Evolutionary conservation across 1,284 basidiomycete genomes (phyloP), one percentile per base, ranked within the genome.

Genomic region (Pseudozyma flocculosa): DNA sequence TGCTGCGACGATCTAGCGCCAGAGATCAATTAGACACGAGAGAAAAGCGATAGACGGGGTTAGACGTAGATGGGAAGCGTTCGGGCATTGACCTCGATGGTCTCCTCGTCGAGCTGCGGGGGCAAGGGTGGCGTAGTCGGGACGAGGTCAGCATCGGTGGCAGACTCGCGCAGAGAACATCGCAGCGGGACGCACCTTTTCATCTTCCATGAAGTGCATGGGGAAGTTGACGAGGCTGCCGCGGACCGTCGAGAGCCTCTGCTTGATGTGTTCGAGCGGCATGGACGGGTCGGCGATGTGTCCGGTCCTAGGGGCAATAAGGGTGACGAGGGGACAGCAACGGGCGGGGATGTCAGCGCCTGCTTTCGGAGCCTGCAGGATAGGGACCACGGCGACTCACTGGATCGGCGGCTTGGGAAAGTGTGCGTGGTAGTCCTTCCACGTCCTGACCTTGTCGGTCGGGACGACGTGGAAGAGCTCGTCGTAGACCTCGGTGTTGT

Each of bases 401-500:
- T 89, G 86, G 56, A 86, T 38, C 11, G 45, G 43, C 21, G 42
- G 84, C 70, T 89, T 87, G 4, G 88, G 85, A 9, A 86, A 82
- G 71, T 88, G 89, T 50, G 79, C 81, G 52, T 48, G 22, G 39
- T 58, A 53, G 32, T 53, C 41, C 42, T 54, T 81, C 70, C 69
- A 78, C 8, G 23, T 55, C 65, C 85, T 82, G 48, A 93, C 87
- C 24, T 87, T 80, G 77, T 93, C 88, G 21, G 85, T 87, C 0
- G 92, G 92, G 8, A 92, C 85, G 45, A 87, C 85, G 38, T 85
- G 83, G 83, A 92, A 92, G 2, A 93, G 78, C 75, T 92, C 88
- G 3, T 86, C 85, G 71, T 88, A 92, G 52, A 89, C 82, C 70
- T 87, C 86, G 45, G 90, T 82, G 78, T 95, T 94, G 77, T 79